Conservation (phyloP, 108 stramenopile species). For the Stephanodiscus minutulus region DNA sequence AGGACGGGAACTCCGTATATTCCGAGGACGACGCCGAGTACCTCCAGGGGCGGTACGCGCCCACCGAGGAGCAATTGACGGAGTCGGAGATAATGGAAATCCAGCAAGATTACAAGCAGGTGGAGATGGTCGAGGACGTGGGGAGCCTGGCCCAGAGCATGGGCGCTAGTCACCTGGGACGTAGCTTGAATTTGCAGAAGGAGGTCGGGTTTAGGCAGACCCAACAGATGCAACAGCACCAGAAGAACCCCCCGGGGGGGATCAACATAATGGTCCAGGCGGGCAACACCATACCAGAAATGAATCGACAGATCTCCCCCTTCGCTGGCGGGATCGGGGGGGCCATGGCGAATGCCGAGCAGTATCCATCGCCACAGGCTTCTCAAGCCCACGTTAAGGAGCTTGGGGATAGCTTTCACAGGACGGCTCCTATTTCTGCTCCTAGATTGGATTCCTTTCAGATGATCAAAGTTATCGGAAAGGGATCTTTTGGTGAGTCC, state of each 20-base stretch:
- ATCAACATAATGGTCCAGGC: conserved; percentile 13
- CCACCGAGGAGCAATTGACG: conserved; percentile 65
- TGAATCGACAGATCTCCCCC: neutral
- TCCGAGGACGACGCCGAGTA: conserved; percentile 67
- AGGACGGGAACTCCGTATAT: conserved; percentile 28
- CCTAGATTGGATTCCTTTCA: conserved; percentile 88
- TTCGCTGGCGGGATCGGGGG: conserved; percentile 72
- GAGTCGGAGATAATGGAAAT: conserved; percentile 73
- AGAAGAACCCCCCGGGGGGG: conserved; percentile 1
- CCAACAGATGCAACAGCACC: conserved; percentile 28
- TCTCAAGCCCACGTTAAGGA: conserved; percentile 38
- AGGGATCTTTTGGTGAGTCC: conserved; percentile 92
- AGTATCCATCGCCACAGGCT: conserved; percentile 6
- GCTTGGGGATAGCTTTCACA: conserved; percentile 66
- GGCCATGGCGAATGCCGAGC: conserved; percentile 68
- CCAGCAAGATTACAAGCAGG: conserved; percentile 60
- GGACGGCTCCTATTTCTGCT: conserved; percentile 62
- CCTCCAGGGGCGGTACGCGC: conserved; percentile 63
- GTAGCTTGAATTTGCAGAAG: conserved; percentile 74
- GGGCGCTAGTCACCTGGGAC: conserved; percentile 82
- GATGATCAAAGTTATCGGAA: conserved; percentile 90
- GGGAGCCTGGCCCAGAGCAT: conserved; percentile 81
- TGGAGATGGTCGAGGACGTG: conserved; percentile 90
- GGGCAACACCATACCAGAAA: neutral
- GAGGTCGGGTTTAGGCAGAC: conserved; percentile 46